Base-by-base conservation (phyloP, 371 early-diverging fungal species). In the Mucor mucedo region DNA sequence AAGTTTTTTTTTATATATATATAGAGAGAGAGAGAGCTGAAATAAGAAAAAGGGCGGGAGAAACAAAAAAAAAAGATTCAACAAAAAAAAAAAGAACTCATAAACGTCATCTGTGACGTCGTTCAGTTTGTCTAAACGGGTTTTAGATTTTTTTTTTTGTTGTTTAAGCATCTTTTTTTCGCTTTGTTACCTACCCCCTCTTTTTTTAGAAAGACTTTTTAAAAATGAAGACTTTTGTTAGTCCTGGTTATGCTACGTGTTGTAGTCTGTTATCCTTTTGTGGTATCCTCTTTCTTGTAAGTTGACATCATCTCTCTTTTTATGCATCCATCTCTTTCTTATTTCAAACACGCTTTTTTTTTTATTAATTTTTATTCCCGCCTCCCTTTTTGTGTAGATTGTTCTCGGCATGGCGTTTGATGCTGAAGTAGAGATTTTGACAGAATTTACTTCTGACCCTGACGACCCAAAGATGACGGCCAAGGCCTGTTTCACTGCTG, bases 401-500 rank as follows among this genome's bases (percentile, higher is more conserved):
- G 62, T 80, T 41, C 76, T 90, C 28, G 90, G 90, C 4, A 63
- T 77, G 53, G 79, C 89, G 14, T 90, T 87, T 69, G 84, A 85
- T 58, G 81, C 84, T 40, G 80, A 85, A 64, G 86, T 85, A 33
- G 85, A 88, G 57, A 83, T 84, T 44, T 79, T 89, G 57, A 87
- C 87, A 40, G 85, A 87, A 60, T 82, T 82, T 27, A 79, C 77
- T 2, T 76, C 76, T 54, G 87, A 85, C 62, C 89, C 89, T n/a
- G 80, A 80, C 42, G 84, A 90, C 65, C 89, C 88, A 1, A 75
- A 78, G 54, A 82, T 77, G 28, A 87, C 87, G 29, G 90, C 88
- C 11, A 72, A 81, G 61, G 84, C 86, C 2, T 90, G 90, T 65
- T 89, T 85, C 47, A 63, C 86, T 6, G 90, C 90, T 16, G 90